Evolutionary conservation across 768 basidiomycete genomes (phyloP).

Genomic region (Lactarius hengduanensis): DNA sequence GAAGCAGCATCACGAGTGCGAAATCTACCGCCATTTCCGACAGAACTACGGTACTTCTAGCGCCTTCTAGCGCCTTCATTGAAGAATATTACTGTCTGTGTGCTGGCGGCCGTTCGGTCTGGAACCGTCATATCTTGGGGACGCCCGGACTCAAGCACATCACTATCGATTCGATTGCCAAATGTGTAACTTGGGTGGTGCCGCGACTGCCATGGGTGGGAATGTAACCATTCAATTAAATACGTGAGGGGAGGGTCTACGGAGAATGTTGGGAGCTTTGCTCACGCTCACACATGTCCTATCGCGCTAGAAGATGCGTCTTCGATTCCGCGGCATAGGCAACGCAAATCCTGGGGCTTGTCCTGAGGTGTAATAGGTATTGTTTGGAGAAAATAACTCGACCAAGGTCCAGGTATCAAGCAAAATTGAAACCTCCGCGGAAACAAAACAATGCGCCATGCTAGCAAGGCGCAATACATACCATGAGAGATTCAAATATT

Average conservation of each 20-base stretch:
- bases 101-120: background rate
- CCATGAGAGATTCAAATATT: background rate
- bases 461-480: background rate
- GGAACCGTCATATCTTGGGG: background rate
- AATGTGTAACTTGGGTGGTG: background rate
- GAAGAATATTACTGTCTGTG: background rate
- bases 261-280: background rate
- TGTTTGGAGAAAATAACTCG: background rate
- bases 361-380: background rate
- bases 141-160: background rate
- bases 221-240: background rate
- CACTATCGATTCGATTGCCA: background rate
- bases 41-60: background rate
- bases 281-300: background rate
- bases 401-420: background rate
- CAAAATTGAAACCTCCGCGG: background rate
- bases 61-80: background rate
- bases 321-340: background rate
- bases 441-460: background rate
- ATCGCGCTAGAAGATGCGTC: background rate
- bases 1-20: background rate
- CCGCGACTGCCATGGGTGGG: background rate
- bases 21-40: background rate
- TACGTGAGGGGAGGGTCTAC: background rate
- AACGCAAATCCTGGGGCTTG: background rate